Evolutionary conservation across 331 rosid genomes (phyloP).

Genomic region (Prunus yedoensis): DNA sequence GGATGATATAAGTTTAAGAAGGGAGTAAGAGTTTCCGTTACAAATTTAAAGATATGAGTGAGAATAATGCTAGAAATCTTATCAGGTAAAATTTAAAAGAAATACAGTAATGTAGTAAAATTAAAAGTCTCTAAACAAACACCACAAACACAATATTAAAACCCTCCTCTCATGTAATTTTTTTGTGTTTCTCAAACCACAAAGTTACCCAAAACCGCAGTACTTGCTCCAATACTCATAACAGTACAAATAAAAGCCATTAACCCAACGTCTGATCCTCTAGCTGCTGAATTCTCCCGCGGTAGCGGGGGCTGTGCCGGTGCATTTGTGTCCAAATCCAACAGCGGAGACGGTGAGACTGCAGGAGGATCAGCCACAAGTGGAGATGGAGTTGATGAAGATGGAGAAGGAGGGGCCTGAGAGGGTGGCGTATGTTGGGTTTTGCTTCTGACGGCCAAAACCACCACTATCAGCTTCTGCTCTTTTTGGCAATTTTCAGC

Average conservation of each 20-base stretch:
- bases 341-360: not conserved
- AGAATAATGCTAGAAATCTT: too few relatives aligned
- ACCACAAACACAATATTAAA: too few relatives aligned
- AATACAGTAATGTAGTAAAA: too few relatives aligned
- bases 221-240: not conserved
- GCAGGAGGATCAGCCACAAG: not conserved
- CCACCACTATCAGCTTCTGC: conserved; percentile 49
- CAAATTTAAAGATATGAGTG: too few relatives aligned
- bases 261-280: not conserved
- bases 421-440: not conserved
- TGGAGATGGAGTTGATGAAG: conserved; percentile 19
- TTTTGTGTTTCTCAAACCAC: not conserved
- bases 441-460: conserved; percentile 42
- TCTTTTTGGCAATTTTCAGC: conserved; percentile 45
- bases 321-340: not conserved
- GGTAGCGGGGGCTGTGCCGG: not conserved
- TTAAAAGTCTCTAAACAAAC: too few relatives aligned
- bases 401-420: not conserved
- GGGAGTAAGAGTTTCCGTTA: too few relatives aligned
- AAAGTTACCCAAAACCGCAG: not conserved
- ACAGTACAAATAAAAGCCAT: not conserved
- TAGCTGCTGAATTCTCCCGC: not conserved
- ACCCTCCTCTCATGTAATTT: too few relatives aligned
- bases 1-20: too few relatives aligned
- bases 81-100: too few relatives aligned